Evolutionary conservation across 148 eudicot species (phyloP), one percentile per base, ranked within the genome.

Genomic region (Cornus florida): DNA sequence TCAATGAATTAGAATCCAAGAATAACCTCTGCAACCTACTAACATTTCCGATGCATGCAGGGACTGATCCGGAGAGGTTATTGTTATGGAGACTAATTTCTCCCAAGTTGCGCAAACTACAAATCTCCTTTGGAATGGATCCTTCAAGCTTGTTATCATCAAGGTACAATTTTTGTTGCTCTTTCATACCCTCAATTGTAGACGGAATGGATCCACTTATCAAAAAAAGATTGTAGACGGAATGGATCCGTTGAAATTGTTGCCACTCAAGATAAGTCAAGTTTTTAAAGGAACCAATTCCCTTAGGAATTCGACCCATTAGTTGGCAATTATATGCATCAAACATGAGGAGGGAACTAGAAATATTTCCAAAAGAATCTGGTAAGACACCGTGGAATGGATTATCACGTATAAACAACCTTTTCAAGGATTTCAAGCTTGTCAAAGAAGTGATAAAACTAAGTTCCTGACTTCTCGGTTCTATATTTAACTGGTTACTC

Each of bases 201-300:
- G n/a, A n/a, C n/a, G n/a, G n/a, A n/a, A n/a, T n/a, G n/a, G n/a
- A n/a, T n/a, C n/a, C n/a, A n/a, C n/a, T n/a, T n/a, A n/a, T n/a
- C n/a, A n/a, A n/a, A n/a, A n/a, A n/a, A n/a, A n/a, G n/a, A n/a
- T 67, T 67, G 50, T 57, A 5, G 60, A 23, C 24, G 79, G 64
- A 67, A 76, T 67, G 5, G 39, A 28, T 22, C 79, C 79, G 0
- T 10, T n/a, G 62, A 76, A 67, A 48, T 76, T 17, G 35, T 76
- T 76, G 31, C 35, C 62, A 3, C 12, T 3, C 4, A 76, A 24
- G 10, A 5, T 23, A 46, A 67, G 71, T 3, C 79, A 76, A 13
- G 33, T 57, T 57, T 35, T n/a, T n/a, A 14, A 76, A 43, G 79
- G 22, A 20, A 10, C 79, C 79, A 67, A 76, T 76, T 41, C 64